A percentile compares a stretch with the other conserved stretches of the same genome.
Evolutionary conservation across 768 basidiomycete species (phyloP).

Genomic region (Daedaleopsis sinensis): DNA sequence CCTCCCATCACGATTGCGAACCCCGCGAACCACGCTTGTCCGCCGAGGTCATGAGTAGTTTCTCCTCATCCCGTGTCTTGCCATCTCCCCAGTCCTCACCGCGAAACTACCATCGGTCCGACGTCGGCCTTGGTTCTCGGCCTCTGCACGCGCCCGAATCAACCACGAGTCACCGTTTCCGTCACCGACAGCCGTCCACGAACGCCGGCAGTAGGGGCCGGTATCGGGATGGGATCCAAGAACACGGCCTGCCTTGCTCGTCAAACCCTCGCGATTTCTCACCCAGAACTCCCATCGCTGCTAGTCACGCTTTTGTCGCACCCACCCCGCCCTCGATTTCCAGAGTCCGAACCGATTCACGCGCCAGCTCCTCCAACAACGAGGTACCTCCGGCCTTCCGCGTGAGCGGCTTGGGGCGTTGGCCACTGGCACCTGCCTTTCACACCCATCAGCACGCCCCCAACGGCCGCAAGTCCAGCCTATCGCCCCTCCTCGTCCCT

Average conservation of each 20-base stretch:
- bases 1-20: conserved; percentile 20
- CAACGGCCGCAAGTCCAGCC: conserved; percentile 23
- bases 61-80: conserved; percentile 23
- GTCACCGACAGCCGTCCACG: conserved; percentile 9
- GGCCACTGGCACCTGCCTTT: conserved; percentile 12
- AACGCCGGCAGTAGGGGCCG: conserved; percentile 18
- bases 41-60: conserved; percentile 27
- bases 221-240: conserved; percentile 9
- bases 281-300: conserved; percentile 11
- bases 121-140: conserved; percentile 12
- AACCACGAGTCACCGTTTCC: conserved; percentile 10
- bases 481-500: conserved; percentile 19
- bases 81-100: conserved; percentile 17
- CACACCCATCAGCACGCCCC: conserved; percentile 33
- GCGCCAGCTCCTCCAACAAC: conserved; percentile 22
- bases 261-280: conserved; percentile 17
- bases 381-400: conserved; percentile 21
- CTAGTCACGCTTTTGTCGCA: conserved; percentile 5
- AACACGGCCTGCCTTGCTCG: conserved; percentile 13
- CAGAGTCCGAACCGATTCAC: conserved; percentile 24
- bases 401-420: conserved; percentile 19
- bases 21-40: conserved; percentile 27
- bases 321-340: conserved; percentile 18
- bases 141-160: conserved; percentile 17
- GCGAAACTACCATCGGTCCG: conserved; percentile 18